Evolutionary conservation across 352 stramenopile genomes (phyloP), one percentile per base, ranked within the genome.

Genomic region (Globisporangium cylindrosporum): DNA sequence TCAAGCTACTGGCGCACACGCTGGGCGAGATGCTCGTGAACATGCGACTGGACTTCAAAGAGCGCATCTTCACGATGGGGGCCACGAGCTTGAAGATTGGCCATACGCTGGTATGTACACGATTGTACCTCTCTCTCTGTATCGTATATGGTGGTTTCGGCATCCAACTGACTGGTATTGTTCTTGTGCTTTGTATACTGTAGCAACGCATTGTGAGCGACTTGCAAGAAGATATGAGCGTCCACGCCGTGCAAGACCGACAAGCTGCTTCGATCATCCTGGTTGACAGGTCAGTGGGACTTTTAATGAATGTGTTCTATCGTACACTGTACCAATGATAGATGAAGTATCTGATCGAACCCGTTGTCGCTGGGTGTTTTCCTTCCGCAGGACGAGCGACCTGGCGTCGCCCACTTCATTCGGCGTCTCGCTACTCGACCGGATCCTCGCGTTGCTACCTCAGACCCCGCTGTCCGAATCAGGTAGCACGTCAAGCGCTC

Each of bases 31-130:
- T 89, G 59, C 70, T 90, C 51, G 38, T 82, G 6, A 71, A 79
- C 1, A 69, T 80, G 48, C 71, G 73, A 9, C 62, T 93, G 9
- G 79, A 93, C 46, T 81, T 87, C 9, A 88, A 87, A 27, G 82
- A 92, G 7, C 78, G 78, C 20, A 91, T 94, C 43, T 92, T 86
- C 56, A 76, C 84, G 1, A 57, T 92, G n/a, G 86, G 86, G 22
- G 74, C 73, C 0, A 92, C 84, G 9, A 92, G 84, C 9, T 71
- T 92, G 41, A 94, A 94, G 65, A 88, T 94, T 25, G 86, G 86
- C 9, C 82, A 94, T 62, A 94, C 86, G 7, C 60, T 94, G 62
- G 79, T 88, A 62, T 53, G 32, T 36, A 36, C 6, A 36, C 6
- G 32, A 36, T 36, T 36, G 32, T 36, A 36, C 6, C 32, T 34